These are phyloP conservation scores for slime mould (Dictyostelium discoideum) DNA, from an alignment of 78 protist species.

Conservation along the genomic window DNA sequence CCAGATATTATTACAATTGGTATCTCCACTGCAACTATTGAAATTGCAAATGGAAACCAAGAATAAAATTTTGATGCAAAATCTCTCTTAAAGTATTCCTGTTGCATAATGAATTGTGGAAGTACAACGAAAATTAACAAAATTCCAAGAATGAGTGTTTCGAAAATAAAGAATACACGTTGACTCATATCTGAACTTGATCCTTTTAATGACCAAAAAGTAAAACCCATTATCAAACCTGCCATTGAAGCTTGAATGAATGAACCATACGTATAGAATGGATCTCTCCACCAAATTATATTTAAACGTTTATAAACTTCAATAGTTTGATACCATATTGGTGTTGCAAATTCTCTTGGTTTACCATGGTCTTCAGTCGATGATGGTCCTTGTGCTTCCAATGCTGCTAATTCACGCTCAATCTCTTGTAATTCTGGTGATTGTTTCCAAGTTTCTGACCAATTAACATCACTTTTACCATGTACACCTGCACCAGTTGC, in stretches of 20 bases:
- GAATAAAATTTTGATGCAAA: conserved; percentile 53
- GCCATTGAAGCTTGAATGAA: background rate
- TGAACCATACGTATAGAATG: conserved; percentile 13
- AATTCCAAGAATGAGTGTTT: conserved; percentile 43
- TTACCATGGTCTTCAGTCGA: background rate
- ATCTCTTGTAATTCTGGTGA: conserved; percentile 29
- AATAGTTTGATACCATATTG: conserved; percentile 5
- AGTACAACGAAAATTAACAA: conserved; percentile 36
- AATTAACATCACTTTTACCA: conserved; percentile 22
- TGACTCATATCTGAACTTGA: conserved; percentile 58
- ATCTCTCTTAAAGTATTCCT: conserved; percentile 39
- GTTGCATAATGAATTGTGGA: conserved; percentile 44
- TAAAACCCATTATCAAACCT: conserved; percentile 66
- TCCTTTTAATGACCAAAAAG: conserved; percentile 2
- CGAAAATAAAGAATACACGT: conserved; percentile 36
- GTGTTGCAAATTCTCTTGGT: conserved; percentile 60
- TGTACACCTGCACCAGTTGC: conserved; percentile 80
- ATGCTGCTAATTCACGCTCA: background rate
- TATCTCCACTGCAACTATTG: conserved; percentile 37
- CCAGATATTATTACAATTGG: conserved; percentile 31
- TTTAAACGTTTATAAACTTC: conserved; percentile 68
- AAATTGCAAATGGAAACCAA: conserved; percentile 41
- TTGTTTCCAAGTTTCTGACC: conserved; percentile 56
- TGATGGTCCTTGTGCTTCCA: conserved; percentile 16
- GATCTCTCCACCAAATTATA: conserved; percentile 57